Conservation (phyloP, 225 moss, liverwort and hornwort species). For the Ulota crispa region DNA sequence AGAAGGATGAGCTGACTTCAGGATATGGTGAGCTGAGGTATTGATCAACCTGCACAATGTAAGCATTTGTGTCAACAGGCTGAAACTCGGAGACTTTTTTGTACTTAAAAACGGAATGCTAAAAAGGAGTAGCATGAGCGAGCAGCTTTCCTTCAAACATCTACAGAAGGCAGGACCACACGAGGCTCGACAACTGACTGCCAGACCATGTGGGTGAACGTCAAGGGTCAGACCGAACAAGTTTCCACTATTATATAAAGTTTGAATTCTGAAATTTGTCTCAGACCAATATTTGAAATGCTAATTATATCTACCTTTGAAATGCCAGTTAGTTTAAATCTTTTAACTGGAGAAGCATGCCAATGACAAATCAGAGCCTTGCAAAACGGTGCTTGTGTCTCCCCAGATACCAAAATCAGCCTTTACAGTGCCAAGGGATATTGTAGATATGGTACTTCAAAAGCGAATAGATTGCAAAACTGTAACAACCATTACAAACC, state of each 20-base stretch:
- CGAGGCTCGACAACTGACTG: not conserved
- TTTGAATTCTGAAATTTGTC: not conserved
- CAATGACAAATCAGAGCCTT: too few relatives aligned
- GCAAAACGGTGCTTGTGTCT: too few relatives aligned
- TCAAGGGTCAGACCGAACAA: not conserved
- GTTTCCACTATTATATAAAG: not conserved
- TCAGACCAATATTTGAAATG: not conserved
- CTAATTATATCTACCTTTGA: not conserved
- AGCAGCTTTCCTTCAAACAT: not conserved
- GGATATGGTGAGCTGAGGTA: conserved; percentile 65
- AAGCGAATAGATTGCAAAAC: too few relatives aligned
- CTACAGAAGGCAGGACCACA: too few relatives aligned
- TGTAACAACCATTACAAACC: too few relatives aligned
- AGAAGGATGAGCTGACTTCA: conserved; percentile 90
- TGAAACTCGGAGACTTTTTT: not conserved
- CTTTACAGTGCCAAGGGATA: too few relatives aligned
- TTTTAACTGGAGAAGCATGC: too few relatives aligned
- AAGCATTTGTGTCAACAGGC: conserved; percentile 2
- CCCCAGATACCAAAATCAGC: too few relatives aligned
- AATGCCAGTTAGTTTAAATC: not conserved
- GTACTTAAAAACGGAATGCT: not conserved
- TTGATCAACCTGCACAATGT: conserved; percentile 65
- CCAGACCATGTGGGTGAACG: not conserved
- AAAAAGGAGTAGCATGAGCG: not conserved
- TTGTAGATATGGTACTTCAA: too few relatives aligned